A percentile compares a stretch with the other conserved stretches of the same genome.
These are phyloP conservation scores for Geotrichum phurueaensis DNA, from an alignment of 1,139 yeast genomes.

Conservation along the genomic window DNA sequence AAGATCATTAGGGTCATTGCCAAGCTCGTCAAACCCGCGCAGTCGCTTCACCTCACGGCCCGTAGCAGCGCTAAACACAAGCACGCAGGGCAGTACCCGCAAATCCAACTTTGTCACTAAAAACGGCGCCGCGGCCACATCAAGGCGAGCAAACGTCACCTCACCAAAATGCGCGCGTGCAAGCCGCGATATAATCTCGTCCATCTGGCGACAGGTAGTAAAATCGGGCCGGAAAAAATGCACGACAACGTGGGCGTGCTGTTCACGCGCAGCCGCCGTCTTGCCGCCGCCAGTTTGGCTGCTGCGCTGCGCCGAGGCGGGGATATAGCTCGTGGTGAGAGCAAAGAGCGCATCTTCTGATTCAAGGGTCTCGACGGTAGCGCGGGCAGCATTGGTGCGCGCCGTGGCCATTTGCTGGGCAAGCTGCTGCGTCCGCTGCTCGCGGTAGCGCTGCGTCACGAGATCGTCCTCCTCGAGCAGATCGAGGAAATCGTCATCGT, in stretches of 20 bases:
- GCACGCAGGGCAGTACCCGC: conserved; percentile 65
- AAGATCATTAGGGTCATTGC: conserved; percentile 7
- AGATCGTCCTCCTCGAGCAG: conserved; percentile 66
- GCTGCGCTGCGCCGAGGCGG: conserved; percentile 1
- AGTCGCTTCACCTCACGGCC: conserved; percentile 11
- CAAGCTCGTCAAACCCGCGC: conserved; percentile 14
- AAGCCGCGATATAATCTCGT: conserved; percentile 38
- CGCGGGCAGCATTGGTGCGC: not conserved
- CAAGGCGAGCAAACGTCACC: conserved; percentile 55
- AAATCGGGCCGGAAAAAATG: conserved; percentile 64
- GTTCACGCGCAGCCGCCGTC: not conserved
- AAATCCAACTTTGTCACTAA: conserved; percentile 56
- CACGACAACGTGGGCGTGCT: conserved; percentile 43
- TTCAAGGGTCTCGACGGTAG: conserved; percentile 11
- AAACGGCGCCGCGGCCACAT: conserved; percentile 59
- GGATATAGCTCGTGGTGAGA: conserved; percentile 8
- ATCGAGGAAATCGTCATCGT: conserved; percentile 32
- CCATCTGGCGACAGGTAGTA: conserved; percentile 55
- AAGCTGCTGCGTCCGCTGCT: conserved; percentile 47
- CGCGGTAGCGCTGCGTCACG: conserved; percentile 52
- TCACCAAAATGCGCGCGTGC: conserved; percentile 52
- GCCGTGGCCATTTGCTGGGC: conserved; percentile 1
- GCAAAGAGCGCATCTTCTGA: conserved; percentile 15
- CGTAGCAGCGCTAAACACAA: conserved; percentile 27
- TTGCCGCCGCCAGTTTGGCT: not conserved